These are phyloP conservation scores for Darksidea phi DNA, from an alignment of 495 filamentous ascomycete genomes.

Conservation along the genomic window DNA sequence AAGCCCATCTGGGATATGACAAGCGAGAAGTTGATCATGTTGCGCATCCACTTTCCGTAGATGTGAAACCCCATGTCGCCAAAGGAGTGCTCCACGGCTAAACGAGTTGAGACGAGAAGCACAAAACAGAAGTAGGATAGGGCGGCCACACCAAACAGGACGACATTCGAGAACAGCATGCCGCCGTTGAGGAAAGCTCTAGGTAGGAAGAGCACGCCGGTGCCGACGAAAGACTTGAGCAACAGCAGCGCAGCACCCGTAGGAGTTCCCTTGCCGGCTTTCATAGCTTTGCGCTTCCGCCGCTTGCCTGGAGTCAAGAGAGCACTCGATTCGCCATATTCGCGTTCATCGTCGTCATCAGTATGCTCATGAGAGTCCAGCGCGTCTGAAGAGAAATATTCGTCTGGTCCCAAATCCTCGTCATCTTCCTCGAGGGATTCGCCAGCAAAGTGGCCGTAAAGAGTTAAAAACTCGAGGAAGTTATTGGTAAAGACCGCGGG, in stretches of 20 bases:
- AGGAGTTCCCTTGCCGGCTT: conserved; percentile 67
- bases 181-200: conserved; percentile 92
- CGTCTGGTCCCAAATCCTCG: conserved; percentile 76
- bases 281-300: conserved; percentile 67
- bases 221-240: conserved; percentile 96
- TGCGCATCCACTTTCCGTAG: conserved; percentile 87
- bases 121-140: conserved; percentile 97
- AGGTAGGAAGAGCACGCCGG: conserved; percentile 93
- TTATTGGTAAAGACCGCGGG: conserved; percentile 74
- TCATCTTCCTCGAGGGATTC: conserved; percentile 96
- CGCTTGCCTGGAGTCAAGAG: conserved; percentile 70
- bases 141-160: conserved; percentile 76
- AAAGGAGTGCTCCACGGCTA: conserved; percentile 83
- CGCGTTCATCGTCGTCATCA: conserved; percentile 60
- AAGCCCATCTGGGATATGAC: conserved; percentile 94
- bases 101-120: conserved; percentile 78
- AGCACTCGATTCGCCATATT: conserved; percentile 77
- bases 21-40: conserved; percentile 82
- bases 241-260: conserved; percentile 76
- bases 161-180: conserved; percentile 92
- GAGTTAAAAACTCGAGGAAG: conserved; percentile 90
- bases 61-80: conserved; percentile 92
- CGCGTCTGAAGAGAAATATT: conserved; percentile 75
- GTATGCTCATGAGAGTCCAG: conserved; percentile 51
- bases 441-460: conserved; percentile 97